Evolutionary conservation across 2,329 filamentous ascomycete genomes (phyloP).

Genomic region (Chalara sp.): DNA sequence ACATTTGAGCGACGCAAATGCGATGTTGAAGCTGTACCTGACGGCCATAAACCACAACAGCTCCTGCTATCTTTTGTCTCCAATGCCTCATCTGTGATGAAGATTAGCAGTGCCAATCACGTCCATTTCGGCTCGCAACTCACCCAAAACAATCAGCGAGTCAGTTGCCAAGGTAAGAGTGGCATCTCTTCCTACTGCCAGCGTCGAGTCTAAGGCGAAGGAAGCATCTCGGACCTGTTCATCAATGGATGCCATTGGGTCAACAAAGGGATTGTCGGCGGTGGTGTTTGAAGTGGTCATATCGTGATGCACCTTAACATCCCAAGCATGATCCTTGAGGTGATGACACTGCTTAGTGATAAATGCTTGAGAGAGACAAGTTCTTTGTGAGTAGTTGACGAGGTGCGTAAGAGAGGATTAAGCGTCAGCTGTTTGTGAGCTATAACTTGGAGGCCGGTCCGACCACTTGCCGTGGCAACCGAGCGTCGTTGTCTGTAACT

Average conservation of each 20-base stretch:
- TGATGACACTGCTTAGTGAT: neutral
- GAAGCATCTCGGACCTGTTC: conserved; percentile 26
- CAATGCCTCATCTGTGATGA: conserved; percentile 42
- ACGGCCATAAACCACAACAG: conserved; percentile 50
- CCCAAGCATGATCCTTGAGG: conserved; percentile 12
- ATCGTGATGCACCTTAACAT: conserved; percentile 6
- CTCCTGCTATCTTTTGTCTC: conserved; percentile 38
- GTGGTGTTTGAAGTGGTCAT: conserved; percentile 19
- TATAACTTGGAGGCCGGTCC: too few species aligned
- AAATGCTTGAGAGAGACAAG: neutral
- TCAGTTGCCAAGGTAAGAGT: conserved; percentile 55
- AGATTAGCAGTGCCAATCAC: neutral
- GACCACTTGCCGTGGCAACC: too few species aligned
- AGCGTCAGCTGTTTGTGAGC: too few species aligned
- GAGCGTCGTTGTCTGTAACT: too few species aligned
- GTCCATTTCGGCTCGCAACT: conserved; percentile 4
- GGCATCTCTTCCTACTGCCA: conserved; percentile 49
- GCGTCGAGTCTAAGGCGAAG: conserved; percentile 35
- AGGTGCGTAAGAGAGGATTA: neutral
- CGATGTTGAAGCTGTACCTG: conserved; percentile 30
- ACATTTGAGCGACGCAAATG: conserved; percentile 4
- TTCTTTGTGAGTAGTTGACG: neutral
- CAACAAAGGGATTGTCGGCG: conserved; percentile 30
- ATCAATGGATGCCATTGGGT: conserved; percentile 25
- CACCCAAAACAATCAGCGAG: conserved; percentile 52